Percentiles rank a stretch among this genome's conserved stretches.
Evolutionary conservation across 805 yeast genomes (phyloP).

Genomic region (Wickerhamomyces subpelliculosus): DNA sequence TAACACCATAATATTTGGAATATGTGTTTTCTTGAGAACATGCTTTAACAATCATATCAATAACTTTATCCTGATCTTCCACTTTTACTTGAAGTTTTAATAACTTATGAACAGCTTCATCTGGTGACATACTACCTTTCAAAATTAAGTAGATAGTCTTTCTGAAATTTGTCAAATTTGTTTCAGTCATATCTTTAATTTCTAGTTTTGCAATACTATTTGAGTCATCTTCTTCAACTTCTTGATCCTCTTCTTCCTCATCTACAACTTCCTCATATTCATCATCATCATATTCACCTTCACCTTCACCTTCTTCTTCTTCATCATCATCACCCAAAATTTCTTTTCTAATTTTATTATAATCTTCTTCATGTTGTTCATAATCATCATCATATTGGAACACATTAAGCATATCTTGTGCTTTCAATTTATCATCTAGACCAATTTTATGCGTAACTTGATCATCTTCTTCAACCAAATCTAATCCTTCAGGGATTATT

Average conservation of each 20-base stretch:
- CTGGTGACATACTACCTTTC: conserved; percentile 86
- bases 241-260: conserved; percentile 12
- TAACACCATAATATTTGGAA: conserved; percentile 75
- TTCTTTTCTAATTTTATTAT: conserved; percentile 26
- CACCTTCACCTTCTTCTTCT: conserved; percentile 44
- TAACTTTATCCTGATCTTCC: conserved; percentile 44
- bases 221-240: conserved; percentile 11
- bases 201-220: conserved; percentile 10
- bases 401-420: conserved; percentile 39
- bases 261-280: conserved; percentile 17
- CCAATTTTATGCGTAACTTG: conserved; percentile 47
- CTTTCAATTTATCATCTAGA: conserved; percentile 43
- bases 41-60: conserved; percentile 70
- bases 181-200: conserved; percentile 62
- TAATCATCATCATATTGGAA: conserved; percentile 47
- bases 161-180: conserved; percentile 56
- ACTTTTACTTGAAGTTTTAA: conserved; percentile 39
- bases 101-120: conserved; percentile 88
- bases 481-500: conserved; percentile 39
- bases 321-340: conserved; percentile 21
- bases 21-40: conserved; percentile 84
- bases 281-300: conserved; percentile 31
- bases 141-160: conserved; percentile 74
- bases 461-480: conserved; percentile 60
- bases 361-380: conserved; percentile 42